Base-by-base conservation (phyloP, 2,329 filamentous ascomycete genomes). In the Fusarium clavum region DNA sequence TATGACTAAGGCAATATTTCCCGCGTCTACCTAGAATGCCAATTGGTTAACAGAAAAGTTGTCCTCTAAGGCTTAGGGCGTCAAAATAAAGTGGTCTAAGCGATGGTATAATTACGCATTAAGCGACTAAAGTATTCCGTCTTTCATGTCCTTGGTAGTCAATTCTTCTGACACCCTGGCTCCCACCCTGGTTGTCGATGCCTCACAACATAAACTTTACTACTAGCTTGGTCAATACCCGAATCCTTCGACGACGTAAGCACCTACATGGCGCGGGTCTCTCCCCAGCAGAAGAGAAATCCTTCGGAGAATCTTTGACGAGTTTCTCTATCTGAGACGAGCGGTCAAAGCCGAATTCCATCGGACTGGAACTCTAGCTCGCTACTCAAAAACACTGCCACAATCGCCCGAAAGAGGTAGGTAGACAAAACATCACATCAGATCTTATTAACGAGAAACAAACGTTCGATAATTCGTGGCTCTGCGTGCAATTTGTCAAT, bases 381-480 rank as follows among this genome's bases (percentile, higher is more conserved):
- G 34, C 34, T 38, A 38, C 34, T 30, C 27, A 53, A 41, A 24
- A 32, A 53, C 68, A 65, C 68, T 53, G 68, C 68, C 68, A 70
- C 68, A 70, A 43, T 29, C 25, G 20, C 55, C 64, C 61, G 43
- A 69, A 71, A 69, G 38, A 34, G 63, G 67, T 63, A 64, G 63
- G 67, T 63, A 65, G 56, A 46, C 57, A 55, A 40, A 40, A 46
- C n/a, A 64, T 29, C 44, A 40, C 53, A 60, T 51, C 46, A 46
- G 32, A 59, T 43, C 41, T 64, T 46, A 24, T 20, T 30, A 49
- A n/a, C 55, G 16, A 40, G 20, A 54, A 64, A 40, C 52, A n/a
- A 66, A 69, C 64, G 47, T 69, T 65, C 68, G 68, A 69, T 69
- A 61, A 61, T 57, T 55, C 34, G 54, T 56, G 41, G 51, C 63